Conservation (phyloP, 2,329 filamentous ascomycete species). For the Botrytis fragariae region DNA sequence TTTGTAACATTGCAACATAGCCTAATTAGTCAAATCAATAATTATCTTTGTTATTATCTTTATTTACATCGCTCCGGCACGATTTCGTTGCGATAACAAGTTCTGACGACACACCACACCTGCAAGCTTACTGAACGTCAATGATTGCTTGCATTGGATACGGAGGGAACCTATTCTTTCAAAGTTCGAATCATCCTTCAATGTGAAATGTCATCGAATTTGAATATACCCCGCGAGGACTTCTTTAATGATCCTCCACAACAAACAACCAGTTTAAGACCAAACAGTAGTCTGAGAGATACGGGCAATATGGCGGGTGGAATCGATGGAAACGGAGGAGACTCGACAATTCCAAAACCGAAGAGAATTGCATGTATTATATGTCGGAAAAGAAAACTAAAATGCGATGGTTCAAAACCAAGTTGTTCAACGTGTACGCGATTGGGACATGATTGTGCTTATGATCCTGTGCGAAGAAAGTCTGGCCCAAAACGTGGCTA, state of each 20-base stretch:
- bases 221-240: conserved; percentile 42
- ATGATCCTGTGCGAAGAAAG: conserved; percentile 69
- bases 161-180: background rate
- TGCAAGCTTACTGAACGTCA: conserved; percentile 8
- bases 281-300: conserved; percentile 37
- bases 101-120: background rate
- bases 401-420: conserved; percentile 65
- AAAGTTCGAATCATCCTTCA: background rate
- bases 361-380: conserved; percentile 95
- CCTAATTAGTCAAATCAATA: background rate
- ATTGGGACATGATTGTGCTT: conserved; percentile 63
- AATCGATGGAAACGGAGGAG: conserved; percentile 44
- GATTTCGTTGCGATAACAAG: background rate
- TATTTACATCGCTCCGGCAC: background rate
- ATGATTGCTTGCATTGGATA: background rate
- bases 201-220: conserved; percentile 36
- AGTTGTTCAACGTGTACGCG: conserved; percentile 65
- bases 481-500: conserved; percentile 70
- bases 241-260: conserved; percentile 58
- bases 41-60: background rate
- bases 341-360: conserved; percentile 66
- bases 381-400: conserved; percentile 86
- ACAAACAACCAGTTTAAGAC: conserved; percentile 34
- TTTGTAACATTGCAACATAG: background rate
- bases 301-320: conserved; percentile 38